A percentile compares a stretch with the other conserved stretches of the same genome.
Evolutionary conservation across 805 yeast genomes (phyloP).

Genomic region (Sungouiella blattae): DNA sequence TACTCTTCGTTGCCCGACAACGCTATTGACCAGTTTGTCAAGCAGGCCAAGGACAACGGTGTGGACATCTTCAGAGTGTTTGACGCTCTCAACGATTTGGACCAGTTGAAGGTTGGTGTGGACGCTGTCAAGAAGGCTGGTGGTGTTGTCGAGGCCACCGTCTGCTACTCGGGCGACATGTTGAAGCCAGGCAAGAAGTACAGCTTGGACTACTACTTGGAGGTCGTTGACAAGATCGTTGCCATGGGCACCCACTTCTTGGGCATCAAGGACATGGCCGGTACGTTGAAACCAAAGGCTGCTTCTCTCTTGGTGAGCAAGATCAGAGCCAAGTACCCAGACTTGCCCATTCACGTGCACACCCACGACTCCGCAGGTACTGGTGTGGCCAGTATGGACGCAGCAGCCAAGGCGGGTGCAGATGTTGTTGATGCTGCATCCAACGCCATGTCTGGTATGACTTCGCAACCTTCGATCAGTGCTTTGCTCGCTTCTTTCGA

Average conservation of each 20-base stretch:
- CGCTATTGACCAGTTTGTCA: conserved; percentile 95
- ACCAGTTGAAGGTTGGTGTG: conserved; percentile 95
- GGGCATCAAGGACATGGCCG: conserved; percentile 99
- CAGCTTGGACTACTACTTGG: conserved; percentile 84
- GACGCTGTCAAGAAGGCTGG: conserved; percentile 98
- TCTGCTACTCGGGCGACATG: conserved; percentile 99
- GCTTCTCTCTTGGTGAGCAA: conserved; percentile 77
- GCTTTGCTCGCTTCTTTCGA: conserved; percentile 91
- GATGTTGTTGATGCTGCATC: conserved; percentile 97
- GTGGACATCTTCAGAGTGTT: conserved; percentile 97
- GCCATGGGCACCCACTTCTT: conserved; percentile 93
- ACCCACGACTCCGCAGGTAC: conserved; percentile 99
- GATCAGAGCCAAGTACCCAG: conserved; percentile 83
- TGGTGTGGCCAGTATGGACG: conserved; percentile 95
- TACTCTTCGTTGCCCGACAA: conserved; percentile 97
- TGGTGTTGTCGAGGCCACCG: conserved; percentile 97
- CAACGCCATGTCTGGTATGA: conserved; percentile 96
- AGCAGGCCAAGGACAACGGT: conserved; percentile 92
- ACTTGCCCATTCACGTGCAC: conserved; percentile 96
- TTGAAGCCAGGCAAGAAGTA: conserved; percentile 92
- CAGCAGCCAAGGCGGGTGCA: conserved; percentile 93
- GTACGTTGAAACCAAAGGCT: conserved; percentile 94
- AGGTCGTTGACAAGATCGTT: conserved; percentile 78
- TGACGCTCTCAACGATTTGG: conserved; percentile 95
- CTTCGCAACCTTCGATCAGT: conserved; percentile 95